Conservation (phyloP, 345 rosid genomes). For the Melaleuca alternifolia region DNA sequence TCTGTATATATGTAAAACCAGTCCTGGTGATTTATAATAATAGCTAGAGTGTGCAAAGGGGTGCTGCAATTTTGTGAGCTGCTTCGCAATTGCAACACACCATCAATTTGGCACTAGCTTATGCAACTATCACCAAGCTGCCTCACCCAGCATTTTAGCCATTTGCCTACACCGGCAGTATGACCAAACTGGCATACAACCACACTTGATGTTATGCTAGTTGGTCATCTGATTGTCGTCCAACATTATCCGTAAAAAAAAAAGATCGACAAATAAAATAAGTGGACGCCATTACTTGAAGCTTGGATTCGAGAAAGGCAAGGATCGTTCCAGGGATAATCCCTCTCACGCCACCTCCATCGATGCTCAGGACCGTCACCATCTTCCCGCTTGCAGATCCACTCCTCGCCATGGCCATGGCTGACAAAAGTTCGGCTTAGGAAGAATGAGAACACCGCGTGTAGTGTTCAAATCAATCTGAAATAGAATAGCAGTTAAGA, state of each 20-base stretch:
- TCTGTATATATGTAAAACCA: too few species aligned
- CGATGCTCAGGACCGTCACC: not conserved
- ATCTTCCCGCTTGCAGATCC: not conserved
- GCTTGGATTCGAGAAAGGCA: not conserved
- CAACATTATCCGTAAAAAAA: too few species aligned
- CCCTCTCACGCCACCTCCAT: not conserved
- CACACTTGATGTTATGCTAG: too few species aligned
- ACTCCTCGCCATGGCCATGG: not conserved
- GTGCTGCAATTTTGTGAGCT: not conserved
- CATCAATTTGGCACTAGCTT: not conserved
- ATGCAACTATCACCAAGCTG: not conserved
- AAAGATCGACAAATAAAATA: too few species aligned
- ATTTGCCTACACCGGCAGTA: too few species aligned
- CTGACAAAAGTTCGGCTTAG: not conserved
- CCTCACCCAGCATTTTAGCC: too few species aligned
- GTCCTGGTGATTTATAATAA: not conserved
- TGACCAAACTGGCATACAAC: too few species aligned
- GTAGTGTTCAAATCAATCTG: not conserved
- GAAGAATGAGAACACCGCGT: not conserved
- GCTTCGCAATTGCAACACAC: not conserved
- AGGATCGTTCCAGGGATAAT: not conserved
- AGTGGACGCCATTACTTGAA: not conserved
- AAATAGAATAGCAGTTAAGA: not conserved
- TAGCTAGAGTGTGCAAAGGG: not conserved
- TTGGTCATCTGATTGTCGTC: too few species aligned